Percentiles rank a stretch among this genome's conserved stretches.
phyloP scores from a whole-genome alignment of 495 filamentous ascomycete species.

The Lasiosphaeria ovina region DNA sequence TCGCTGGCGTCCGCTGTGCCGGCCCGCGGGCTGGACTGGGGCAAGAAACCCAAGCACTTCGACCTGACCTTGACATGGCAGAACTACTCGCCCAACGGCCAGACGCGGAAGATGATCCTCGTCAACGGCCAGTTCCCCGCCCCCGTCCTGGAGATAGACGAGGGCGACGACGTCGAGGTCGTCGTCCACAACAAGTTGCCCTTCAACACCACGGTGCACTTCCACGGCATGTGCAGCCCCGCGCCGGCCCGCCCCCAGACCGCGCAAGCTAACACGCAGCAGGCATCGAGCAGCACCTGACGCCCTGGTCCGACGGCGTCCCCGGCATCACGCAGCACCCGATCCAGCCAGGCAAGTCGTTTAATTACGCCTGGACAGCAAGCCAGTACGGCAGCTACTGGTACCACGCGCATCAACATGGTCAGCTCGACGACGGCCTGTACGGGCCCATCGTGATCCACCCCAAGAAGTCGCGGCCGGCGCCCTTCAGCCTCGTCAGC shows the following conservation, averaged over 20 bases:
- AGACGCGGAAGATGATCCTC: constrained; percentile 43
- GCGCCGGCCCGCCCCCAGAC: neutral
- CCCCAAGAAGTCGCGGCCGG: constrained; percentile 34
- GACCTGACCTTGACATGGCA: constrained; percentile 40
- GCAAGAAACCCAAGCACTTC: constrained; percentile 9
- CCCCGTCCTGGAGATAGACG: constrained; percentile 43
- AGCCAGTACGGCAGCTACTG: constrained; percentile 51
- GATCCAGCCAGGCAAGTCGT: constrained; percentile 45
- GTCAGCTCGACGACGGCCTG: constrained; percentile 52
- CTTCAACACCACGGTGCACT: constrained; percentile 50
- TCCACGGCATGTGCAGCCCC: constrained; percentile 41
- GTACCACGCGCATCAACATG: constrained; percentile 54
- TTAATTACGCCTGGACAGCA: constrained; percentile 48
- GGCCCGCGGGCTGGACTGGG: too few species aligned
- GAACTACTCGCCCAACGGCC: constrained; percentile 38
- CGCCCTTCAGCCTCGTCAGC: constrained; percentile 49
- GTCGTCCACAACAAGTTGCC: constrained; percentile 47
- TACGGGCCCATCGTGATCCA: constrained; percentile 54
- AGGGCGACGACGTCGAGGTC: constrained; percentile 52
- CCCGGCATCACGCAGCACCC: constrained; percentile 41
- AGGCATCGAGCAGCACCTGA: constrained; percentile 51
- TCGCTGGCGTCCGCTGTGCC: too few species aligned
- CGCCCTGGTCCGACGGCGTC: constrained; percentile 39
- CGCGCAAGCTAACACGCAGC: constrained; percentile 15
- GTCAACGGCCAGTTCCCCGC: constrained; percentile 53